phyloP scores from a whole-genome alignment of 2,329 filamentous ascomycete genomes.

The Lecanoromycetidae sp. region DNA sequence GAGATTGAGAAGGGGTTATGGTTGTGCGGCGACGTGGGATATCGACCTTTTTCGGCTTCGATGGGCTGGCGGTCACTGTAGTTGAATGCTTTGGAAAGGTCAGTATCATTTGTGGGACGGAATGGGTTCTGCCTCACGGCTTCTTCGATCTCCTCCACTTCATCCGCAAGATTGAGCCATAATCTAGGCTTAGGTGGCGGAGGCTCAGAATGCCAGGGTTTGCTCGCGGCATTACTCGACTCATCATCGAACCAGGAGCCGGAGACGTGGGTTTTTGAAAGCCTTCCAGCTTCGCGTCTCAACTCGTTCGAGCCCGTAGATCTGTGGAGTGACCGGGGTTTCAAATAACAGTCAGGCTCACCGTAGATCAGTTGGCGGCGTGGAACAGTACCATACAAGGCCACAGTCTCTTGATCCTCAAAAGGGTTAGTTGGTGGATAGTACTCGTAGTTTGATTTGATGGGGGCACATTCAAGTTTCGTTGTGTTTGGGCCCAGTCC shows the following conservation, averaged over 20 bases:
- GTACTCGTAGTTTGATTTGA: neutral
- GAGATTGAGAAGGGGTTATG: neutral
- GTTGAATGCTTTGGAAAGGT: slow-evolving; percentile 7
- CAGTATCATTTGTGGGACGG: neutral
- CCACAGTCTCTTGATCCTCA: neutral
- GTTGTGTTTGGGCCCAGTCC: neutral
- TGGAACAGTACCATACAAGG: neutral
- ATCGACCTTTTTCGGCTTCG: slow-evolving; percentile 10
- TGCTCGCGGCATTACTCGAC: neutral
- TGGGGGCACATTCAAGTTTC: neutral
- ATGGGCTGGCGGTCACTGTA: slow-evolving; percentile 10
- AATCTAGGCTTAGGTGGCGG: slow-evolving; percentile 7
- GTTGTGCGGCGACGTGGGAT: slow-evolving; percentile 5
- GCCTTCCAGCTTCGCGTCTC: neutral
- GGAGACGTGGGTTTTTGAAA: neutral
- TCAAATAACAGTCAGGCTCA: neutral
- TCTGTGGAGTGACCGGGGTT: neutral
- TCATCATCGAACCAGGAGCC: neutral
- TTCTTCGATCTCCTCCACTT: slow-evolving; percentile 10
- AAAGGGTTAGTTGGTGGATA: neutral
- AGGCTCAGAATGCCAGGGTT: neutral
- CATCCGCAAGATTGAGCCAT: slow-evolving; percentile 5
- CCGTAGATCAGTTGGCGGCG: slow-evolving; percentile 7
- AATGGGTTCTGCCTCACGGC: slow-evolving; percentile 2
- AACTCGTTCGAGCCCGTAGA: neutral